Base-by-base conservation (phyloP, 768 basidiomycete species). In the Sporobolomyces phaffii region DNA sequence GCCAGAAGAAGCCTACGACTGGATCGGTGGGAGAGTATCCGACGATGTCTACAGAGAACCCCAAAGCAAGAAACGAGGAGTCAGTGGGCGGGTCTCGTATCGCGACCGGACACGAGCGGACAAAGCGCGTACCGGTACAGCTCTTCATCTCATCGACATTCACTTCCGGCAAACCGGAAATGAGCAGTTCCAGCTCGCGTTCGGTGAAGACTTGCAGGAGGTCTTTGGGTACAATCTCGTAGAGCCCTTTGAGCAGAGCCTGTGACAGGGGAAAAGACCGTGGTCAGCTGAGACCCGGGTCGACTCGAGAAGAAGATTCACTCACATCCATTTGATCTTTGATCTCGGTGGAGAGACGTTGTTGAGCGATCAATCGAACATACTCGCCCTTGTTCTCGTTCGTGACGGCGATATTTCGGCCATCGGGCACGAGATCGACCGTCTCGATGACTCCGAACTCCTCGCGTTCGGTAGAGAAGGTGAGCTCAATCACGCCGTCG, bases 1-100 rank as follows among this genome's bases (percentile, higher is more conserved):
- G 84, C 96, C 96, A 99, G 88, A 91, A 97, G 93, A 93, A 99
- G 33, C 90, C 87, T 65, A 98, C 92, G 74, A 94, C 92, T 9
- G 94, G 90, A 77, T 99, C 93, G 4, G 56, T 65, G 24, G 87
- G 84, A 9, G 83, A 84, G 77, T 90, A 91, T 51, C 90, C 89
- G 69, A 87, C 90, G 79, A 92, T 91, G 75, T 92, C 91, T 4
- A 52, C 7, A 17, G n/a, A n/a, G n/a, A n/a, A n/a, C n/a, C n/a
- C n/a, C 8, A 20, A 22, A 33, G 2, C 48, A 26, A 41, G 24
- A 20, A 11, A 36, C 20, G 29, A 51, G 28, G 24, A 31, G 8
- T 43, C 34, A 36, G 34, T 53, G 38, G 20, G 15, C 40, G 28
- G 24, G 22, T 6, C n/a, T n/a, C n/a, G n/a, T n/a, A n/a, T n/a